Evolutionary conservation across 1,139 yeast genomes (phyloP).

Genomic region (Suhomyces kunorum): DNA sequence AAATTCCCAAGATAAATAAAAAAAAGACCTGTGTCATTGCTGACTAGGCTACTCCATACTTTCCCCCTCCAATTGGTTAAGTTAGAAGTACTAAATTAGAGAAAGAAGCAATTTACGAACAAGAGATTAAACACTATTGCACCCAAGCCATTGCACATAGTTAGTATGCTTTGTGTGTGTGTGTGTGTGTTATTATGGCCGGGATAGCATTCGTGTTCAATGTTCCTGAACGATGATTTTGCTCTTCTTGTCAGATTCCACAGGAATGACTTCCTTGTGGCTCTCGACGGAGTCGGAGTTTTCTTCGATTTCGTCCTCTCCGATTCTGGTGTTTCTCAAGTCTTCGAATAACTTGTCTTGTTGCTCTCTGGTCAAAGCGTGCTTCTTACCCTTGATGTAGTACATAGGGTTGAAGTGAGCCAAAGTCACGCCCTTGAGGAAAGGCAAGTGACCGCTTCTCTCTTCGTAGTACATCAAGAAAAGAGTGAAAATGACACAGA

Average conservation of each 20-base stretch:
- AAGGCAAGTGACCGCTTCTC: conserved; percentile 29
- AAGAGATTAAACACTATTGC: background rate
- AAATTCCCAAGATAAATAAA: conserved; percentile 1
- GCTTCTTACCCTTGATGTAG: conserved; percentile 29
- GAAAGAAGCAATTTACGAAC: background rate
- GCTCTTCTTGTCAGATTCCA: conserved; percentile 11
- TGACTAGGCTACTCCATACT: conserved; percentile 13
- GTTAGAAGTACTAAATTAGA: conserved; percentile 1
- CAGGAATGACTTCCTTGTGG: conserved; percentile 11
- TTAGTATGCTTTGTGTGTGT: conserved; percentile 6
- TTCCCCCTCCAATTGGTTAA: conserved; percentile 16
- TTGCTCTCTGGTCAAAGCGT: conserved; percentile 21
- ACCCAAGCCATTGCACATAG: background rate
- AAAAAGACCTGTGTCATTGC: conserved; percentile 1
- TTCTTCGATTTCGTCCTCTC: conserved; percentile 13
- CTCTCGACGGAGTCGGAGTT: conserved; percentile 12
- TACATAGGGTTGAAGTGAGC: conserved; percentile 28
- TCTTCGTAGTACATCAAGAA: conserved; percentile 27
- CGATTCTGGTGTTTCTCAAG: conserved; percentile 19
- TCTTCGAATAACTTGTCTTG: conserved; percentile 24
- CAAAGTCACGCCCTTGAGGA: conserved; percentile 21
- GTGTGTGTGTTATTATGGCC: conserved; percentile 14
- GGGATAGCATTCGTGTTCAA: background rate
- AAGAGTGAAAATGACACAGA: conserved; percentile 20
- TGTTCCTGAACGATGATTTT: background rate